These are phyloP conservation scores for Juglanconis oblonga DNA, from an alignment of 2,329 filamentous ascomycete genomes.

Conservation along the genomic window DNA sequence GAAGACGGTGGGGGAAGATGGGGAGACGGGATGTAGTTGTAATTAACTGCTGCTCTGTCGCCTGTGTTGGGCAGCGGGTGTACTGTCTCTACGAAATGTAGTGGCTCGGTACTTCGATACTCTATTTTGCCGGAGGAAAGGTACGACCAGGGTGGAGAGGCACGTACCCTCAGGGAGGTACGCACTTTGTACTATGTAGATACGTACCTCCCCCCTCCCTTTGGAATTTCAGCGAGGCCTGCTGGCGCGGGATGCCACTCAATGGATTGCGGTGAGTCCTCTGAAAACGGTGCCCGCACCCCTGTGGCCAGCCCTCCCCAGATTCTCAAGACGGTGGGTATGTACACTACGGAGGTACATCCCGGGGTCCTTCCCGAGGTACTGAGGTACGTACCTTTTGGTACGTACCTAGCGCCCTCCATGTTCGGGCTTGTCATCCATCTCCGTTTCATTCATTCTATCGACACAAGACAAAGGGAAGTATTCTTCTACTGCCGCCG, in stretches of 20 bases:
- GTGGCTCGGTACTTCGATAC: constrained; percentile 13
- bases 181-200: neutral
- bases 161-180: constrained; percentile 17
- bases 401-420: neutral
- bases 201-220: neutral
- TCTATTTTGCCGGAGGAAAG: constrained; percentile 15
- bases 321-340: too few relatives aligned
- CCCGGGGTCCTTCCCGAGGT: neutral
- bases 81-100: constrained; percentile 12
- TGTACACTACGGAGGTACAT: neutral
- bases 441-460: too few relatives aligned
- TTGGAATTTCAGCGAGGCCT: constrained; percentile 1
- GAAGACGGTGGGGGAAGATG: constrained; percentile 14
- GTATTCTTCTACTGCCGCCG: too few relatives aligned
- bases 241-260: neutral
- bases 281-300: too few relatives aligned
- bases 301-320: too few relatives aligned
- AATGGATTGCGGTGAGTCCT: neutral
- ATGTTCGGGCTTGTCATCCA: too few relatives aligned
- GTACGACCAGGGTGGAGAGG: neutral
- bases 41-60: constrained; percentile 20
- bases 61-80: constrained; percentile 12
- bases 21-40: constrained; percentile 24
- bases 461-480: too few relatives aligned
- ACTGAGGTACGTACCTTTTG: neutral